Conservation (phyloP, 2,329 filamentous ascomycete genomes). For the Botrytis medusae region DNA sequence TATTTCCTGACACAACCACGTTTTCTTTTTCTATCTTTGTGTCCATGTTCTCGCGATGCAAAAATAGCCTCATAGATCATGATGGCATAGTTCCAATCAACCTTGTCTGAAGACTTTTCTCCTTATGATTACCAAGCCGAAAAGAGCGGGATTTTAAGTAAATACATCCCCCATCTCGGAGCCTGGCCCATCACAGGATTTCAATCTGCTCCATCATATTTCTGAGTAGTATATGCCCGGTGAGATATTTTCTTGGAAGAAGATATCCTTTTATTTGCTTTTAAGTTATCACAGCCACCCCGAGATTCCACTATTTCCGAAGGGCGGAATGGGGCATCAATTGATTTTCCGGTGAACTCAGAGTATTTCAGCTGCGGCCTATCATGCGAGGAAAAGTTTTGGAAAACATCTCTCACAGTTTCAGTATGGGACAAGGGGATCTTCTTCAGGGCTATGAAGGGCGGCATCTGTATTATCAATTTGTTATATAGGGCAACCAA, state of each 20-base stretch:
- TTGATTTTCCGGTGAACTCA: not conserved
- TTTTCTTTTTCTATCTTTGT: not conserved
- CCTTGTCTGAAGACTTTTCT: not conserved
- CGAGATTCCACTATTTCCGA: not conserved
- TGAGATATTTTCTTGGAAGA: not conserved
- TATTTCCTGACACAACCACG: not conserved
- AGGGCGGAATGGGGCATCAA: not conserved
- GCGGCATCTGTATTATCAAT: not conserved
- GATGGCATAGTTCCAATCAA: not conserved
- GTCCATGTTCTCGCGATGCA: not conserved
- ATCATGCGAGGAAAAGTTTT: not conserved
- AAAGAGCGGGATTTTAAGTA: not conserved
- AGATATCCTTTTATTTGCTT: not conserved
- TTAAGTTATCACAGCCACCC: constrained; percentile 7
- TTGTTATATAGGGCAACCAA: not conserved
- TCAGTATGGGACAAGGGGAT: not conserved
- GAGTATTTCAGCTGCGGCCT: not conserved
- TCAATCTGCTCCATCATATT: not conserved
- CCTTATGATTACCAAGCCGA: not conserved
- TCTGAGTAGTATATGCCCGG: not conserved
- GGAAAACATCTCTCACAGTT: not conserved
- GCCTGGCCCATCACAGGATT: not conserved
- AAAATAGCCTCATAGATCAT: not conserved
- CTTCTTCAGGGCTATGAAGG: not conserved
- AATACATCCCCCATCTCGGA: not conserved